Conservation (phyloP, 441 rosid genomes). For the Macaranga tanarius region DNA sequence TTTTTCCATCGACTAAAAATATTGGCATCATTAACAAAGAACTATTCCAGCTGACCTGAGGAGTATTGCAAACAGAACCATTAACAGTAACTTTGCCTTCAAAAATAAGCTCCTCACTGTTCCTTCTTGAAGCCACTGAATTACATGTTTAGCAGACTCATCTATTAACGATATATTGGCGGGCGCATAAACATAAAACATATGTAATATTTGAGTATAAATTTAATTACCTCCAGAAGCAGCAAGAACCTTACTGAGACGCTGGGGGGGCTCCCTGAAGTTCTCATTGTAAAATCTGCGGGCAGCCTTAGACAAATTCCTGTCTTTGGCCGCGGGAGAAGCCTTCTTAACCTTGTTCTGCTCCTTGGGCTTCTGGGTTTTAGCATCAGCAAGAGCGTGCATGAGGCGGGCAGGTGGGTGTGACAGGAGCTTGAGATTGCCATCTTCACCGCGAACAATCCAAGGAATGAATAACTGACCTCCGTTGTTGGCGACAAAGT, state of each 20-base stretch:
- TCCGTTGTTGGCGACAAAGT: constrained; percentile 11
- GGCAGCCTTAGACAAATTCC: constrained; percentile 75
- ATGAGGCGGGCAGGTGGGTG: constrained; percentile 66
- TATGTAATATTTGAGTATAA: no score
- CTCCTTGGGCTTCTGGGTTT: constrained; percentile 46
- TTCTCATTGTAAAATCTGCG: constrained; percentile 80
- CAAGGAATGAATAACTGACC: constrained; percentile 73
- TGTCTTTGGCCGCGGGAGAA: constrained; percentile 16
- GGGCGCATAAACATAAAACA: no score
- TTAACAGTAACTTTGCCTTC: constrained; percentile 84
- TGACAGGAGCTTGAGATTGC: constrained; percentile 64
- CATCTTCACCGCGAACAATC: constrained; percentile 89
- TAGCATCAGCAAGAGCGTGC: constrained; percentile 61
- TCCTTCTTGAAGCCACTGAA: constrained; percentile 83
- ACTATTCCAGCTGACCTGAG: constrained; percentile 50
- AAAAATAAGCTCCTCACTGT: constrained; percentile 80
- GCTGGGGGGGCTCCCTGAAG: constrained; percentile 65
- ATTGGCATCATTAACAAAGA: neutral
- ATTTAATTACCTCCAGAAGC: constrained; percentile 91
- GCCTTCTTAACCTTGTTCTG: constrained; percentile 36
- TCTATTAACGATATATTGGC: neutral
- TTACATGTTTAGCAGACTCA: neutral
- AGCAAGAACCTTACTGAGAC: constrained; percentile 87
- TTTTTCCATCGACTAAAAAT: neutral
- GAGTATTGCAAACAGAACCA: constrained; percentile 68